phyloP scores from a whole-genome alignment of 2,329 filamentous ascomycete species.

The Samsoniella hepiali region DNA sequence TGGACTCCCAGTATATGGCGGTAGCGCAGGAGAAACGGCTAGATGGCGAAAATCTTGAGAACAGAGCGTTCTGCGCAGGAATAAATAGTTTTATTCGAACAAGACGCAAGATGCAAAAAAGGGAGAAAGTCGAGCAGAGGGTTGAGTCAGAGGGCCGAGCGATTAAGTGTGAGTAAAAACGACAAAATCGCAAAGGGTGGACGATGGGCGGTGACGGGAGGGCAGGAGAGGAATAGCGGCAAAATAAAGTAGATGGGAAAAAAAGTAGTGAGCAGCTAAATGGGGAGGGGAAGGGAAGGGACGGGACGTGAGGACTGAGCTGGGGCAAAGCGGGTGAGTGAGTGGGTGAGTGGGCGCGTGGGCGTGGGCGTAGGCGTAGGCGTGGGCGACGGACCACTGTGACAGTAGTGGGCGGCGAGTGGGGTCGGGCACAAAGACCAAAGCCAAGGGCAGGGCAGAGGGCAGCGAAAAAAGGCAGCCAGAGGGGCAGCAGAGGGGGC shows the following conservation, averaged over 20 bases:
- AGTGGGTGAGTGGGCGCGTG: not conserved
- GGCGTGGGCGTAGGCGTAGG: too few relatives aligned
- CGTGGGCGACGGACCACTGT: too few relatives aligned
- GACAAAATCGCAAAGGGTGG: constrained; percentile 15
- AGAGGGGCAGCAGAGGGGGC: not conserved
- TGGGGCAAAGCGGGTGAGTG: constrained; percentile 15
- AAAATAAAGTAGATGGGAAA: constrained; percentile 7
- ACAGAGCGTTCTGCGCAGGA: constrained; percentile 4
- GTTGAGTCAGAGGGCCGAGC: not conserved
- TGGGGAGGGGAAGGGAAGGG: not conserved
- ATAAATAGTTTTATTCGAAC: constrained; percentile 1
- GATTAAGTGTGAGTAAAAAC: constrained; percentile 13
- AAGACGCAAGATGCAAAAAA: constrained; percentile 1
- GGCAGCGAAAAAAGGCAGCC: not conserved
- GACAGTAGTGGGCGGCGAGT: not conserved
- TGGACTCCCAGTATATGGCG: constrained; percentile 7
- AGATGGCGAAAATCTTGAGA: not conserved
- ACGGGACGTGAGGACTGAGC: constrained; percentile 16
- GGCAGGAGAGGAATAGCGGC: constrained; percentile 16
- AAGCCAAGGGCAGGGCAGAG: not conserved
- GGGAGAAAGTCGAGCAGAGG: not conserved
- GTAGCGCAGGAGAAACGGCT: not conserved
- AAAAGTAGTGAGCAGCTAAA: constrained; percentile 10
- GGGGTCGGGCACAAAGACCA: constrained; percentile 16
- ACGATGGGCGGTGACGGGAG: constrained; percentile 18